Evolutionary conservation across 345 rosid genomes (phyloP).

Genomic region (Salix caprea): DNA sequence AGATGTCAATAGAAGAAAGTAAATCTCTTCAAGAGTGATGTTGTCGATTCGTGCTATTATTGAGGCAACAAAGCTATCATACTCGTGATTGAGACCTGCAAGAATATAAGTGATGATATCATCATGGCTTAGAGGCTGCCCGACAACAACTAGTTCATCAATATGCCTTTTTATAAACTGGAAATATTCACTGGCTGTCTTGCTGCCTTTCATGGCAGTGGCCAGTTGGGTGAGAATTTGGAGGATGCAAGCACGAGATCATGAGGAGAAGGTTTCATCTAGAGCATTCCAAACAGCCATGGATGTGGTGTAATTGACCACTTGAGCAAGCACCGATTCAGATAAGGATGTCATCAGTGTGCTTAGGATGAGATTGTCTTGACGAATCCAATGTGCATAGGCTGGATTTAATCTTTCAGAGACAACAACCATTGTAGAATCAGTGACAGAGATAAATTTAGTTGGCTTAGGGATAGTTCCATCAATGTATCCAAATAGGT

Average conservation of each 20-base stretch:
- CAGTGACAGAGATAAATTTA: not conserved
- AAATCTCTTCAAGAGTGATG: too few species aligned
- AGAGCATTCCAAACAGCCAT: not conserved
- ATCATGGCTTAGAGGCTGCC: accelerated
- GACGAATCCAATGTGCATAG: not conserved
- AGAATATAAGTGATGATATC: too few species aligned
- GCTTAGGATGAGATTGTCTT: accelerated
- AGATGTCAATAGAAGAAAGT: too few species aligned
- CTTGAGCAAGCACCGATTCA: not conserved
- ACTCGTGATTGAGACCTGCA: too few species aligned
- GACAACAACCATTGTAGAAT: accelerated
- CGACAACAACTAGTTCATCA: accelerated
- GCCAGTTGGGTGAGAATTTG: too few species aligned
- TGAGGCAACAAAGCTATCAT: too few species aligned
- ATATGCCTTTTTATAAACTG: not conserved
- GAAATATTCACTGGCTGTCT: too few species aligned
- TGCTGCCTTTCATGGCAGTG: not conserved
- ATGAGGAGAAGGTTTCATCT: not conserved
- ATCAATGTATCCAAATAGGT: too few species aligned
- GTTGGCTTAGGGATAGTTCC: not conserved
- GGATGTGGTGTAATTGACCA: not conserved
- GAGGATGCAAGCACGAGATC: accelerated
- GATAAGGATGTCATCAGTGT: too few species aligned
- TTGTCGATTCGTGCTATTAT: too few species aligned
- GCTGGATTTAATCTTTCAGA: not conserved